These are phyloP conservation scores for Escovopsis sp. DNA, from an alignment of 2,329 filamentous ascomycete species.

Conservation along the genomic window DNA sequence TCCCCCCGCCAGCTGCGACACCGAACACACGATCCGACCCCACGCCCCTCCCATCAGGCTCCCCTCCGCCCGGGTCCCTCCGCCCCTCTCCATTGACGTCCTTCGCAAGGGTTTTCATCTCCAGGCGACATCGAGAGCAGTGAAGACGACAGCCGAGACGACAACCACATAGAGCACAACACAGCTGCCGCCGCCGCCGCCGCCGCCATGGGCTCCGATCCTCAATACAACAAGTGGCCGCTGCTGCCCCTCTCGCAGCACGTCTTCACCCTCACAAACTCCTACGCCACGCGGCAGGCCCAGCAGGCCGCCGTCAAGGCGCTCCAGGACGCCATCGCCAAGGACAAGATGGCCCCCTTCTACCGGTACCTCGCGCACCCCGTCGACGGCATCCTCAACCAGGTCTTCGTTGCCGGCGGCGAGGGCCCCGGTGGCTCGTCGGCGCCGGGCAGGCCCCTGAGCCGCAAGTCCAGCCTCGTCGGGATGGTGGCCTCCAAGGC, in stretches of 20 bases:
- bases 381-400: constrained; percentile 67
- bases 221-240: constrained; percentile 74
- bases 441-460: constrained; percentile 39
- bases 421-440: constrained; percentile 42
- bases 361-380: constrained; percentile 77
- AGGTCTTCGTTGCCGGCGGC: too few species aligned
- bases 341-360: constrained; percentile 77
- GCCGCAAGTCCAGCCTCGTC: constrained; percentile 53
- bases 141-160: not conserved
- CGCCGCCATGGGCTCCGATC: constrained; percentile 57
- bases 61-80: too few species aligned
- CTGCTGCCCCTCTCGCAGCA: constrained; percentile 69
- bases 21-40: not conserved
- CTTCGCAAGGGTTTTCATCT: not conserved
- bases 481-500: constrained; percentile 63
- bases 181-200: too few species aligned
- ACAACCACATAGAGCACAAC: not conserved
- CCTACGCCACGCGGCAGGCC: constrained; percentile 47
- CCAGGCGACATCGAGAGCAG: not conserved
- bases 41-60: too few species aligned
- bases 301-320: constrained; percentile 59
- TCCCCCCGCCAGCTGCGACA: not conserved
- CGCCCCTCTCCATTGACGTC: not conserved
- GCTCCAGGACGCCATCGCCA: constrained; percentile 66
- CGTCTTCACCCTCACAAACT: constrained; percentile 75